Base-by-base conservation (phyloP, 1,139 yeast genomes). In the Saccharomyces hybrid region DNA sequence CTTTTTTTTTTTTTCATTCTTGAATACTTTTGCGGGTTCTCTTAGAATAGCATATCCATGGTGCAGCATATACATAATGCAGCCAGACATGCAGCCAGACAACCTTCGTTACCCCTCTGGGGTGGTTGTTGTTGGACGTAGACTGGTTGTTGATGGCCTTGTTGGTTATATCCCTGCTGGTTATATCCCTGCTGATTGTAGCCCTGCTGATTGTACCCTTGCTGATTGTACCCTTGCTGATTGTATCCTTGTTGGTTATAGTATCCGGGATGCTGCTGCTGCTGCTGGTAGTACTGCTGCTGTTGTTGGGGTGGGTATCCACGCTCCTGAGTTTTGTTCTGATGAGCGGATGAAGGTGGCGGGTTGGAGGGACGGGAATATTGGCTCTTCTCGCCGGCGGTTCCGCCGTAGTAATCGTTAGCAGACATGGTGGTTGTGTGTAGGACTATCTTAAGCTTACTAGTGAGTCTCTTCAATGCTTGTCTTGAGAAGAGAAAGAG, bases 11-110 rank as follows among this genome's bases (percentile, higher is more conserved):
- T 47, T 14, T 46, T 25, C 25, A 23, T 46, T 4, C n/a, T 47
- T 47, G 14, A 9, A 20, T 44, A 20, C 25, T 46, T 47, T 26
- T 47, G 23, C 32, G 32, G 8, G 8, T 27, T 46, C 28, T 25
- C 44, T 64, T 74, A 84, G 68, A 84, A 82, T 32, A 85, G 63
- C 65, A 84, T 80, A 66, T 85, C 90, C 62, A 85, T 73, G 5
- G 90, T 82, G 71, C 88, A 84, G 69, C 93, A 85, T 60, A 84
- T 64, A 80, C 91, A 85, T 70, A 84, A 61, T 9, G 88, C 89
- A 29, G 84, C 89, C 62, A 84, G 74, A 73, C 90, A 85, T 4
- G 82, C 90, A 71, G 82, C 76, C 64, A 84, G 76, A 70, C 89
- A 84, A 55, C 77, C 80, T 23, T 66, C 66, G 56, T 72, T 71